phyloP scores from a whole-genome alignment of 331 rosid species.

The Telfairia occidentalis region DNA sequence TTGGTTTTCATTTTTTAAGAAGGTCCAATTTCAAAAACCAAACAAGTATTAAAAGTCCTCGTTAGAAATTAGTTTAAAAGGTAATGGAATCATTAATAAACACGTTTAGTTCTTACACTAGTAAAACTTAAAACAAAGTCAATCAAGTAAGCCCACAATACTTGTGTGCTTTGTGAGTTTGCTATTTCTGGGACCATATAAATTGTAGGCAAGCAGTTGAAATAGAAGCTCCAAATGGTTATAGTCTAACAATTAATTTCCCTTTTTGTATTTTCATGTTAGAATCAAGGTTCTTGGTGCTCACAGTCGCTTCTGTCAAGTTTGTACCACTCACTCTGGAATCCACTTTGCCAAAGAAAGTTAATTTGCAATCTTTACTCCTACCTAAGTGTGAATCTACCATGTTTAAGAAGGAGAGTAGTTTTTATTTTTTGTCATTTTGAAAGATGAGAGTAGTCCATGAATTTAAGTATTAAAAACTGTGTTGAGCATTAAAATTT shows the following conservation, averaged over 20 bases:
- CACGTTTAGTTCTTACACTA: neutral
- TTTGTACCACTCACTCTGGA: conserved; percentile 22
- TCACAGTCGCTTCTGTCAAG: conserved; percentile 46
- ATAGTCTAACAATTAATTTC: neutral
- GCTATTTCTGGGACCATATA: neutral
- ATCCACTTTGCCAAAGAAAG: neutral
- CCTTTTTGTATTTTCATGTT: neutral
- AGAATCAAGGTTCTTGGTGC: conserved; percentile 24
- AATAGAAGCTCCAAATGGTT: neutral
- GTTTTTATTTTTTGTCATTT: too few relatives aligned
- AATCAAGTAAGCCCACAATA: neutral
- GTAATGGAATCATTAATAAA: neutral
- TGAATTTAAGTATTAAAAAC: too few relatives aligned
- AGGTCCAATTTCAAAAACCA: neutral
- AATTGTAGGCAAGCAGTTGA: neutral
- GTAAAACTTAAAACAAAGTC: neutral
- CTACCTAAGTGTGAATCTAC: too few relatives aligned
- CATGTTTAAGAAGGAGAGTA: too few relatives aligned
- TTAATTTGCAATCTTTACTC: neutral
- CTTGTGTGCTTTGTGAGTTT: neutral
- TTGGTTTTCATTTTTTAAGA: neutral
- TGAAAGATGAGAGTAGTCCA: too few relatives aligned
- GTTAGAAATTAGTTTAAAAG: neutral
- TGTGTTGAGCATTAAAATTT: too few relatives aligned
- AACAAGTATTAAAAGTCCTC: neutral